phyloP scores from a whole-genome alignment of 768 basidiomycete species.

The Vishniacozyma victoriae region DNA sequence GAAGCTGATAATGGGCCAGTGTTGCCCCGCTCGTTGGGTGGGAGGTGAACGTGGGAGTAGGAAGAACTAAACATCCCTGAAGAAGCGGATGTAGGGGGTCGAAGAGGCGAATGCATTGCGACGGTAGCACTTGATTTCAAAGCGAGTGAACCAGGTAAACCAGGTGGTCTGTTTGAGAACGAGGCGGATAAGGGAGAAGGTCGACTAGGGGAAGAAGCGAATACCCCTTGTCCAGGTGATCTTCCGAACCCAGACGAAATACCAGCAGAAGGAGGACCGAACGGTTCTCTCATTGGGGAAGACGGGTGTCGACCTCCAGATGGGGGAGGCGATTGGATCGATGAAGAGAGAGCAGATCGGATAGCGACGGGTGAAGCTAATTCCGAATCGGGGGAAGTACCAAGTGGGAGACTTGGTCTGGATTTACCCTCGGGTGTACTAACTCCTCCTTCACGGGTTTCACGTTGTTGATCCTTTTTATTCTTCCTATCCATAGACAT shows the following conservation, averaged over 20 bases:
- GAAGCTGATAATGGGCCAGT: conserved; percentile 32
- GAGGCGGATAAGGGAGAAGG: conserved; percentile 48
- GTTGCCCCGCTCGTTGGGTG: conserved; percentile 1
- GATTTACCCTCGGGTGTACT: no score
- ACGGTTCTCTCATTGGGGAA: conserved; percentile 37
- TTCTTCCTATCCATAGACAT: conserved; percentile 97
- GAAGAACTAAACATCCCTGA: conserved; percentile 19
- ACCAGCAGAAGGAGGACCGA: conserved; percentile 33
- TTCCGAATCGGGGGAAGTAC: conserved; percentile 48
- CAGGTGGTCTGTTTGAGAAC: conserved; percentile 41
- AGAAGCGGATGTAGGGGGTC: conserved; percentile 29
- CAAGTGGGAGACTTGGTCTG: no score
- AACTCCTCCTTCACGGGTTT: conserved; percentile 13
- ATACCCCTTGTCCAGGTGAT: conserved; percentile 9
- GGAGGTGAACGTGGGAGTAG: conserved; percentile 19
- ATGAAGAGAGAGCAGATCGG: conserved; percentile 28
- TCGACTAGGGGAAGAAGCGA: conserved; percentile 44
- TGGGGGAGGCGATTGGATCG: conserved; percentile 31
- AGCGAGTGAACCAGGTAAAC: conserved; percentile 44
- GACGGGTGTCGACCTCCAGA: conserved; percentile 17
- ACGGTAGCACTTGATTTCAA: conserved; percentile 18
- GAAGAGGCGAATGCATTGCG: conserved; percentile 15
- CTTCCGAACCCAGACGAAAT: conserved; percentile 15
- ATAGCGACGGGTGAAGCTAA: conserved; percentile 33
- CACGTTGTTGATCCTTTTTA: conserved; percentile 54